A percentile compares a stretch with the other conserved stretches of the same genome.
Evolutionary conservation across 2,329 filamentous ascomycete genomes (phyloP).

Genomic region (Fusarium sp.): DNA sequence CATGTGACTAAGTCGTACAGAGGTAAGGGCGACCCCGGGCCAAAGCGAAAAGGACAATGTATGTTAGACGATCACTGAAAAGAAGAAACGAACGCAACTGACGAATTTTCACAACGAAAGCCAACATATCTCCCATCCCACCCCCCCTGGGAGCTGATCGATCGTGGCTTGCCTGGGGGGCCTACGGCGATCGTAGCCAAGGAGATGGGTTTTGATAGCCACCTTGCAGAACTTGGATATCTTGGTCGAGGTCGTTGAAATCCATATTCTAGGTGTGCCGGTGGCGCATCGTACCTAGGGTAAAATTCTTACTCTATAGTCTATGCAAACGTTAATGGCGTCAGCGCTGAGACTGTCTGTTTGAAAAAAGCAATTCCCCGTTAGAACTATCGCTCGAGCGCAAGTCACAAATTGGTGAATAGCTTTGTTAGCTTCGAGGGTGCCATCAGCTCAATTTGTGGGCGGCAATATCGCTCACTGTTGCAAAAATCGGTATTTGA

Average conservation of each 20-base stretch:
- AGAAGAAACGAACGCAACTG: neutral
- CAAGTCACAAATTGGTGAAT: neutral
- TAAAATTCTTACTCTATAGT: neutral
- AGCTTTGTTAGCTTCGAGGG: neutral
- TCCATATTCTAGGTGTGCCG: neutral
- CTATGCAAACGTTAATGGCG: conserved; percentile 23
- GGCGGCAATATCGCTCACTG: neutral
- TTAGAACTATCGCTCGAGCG: neutral
- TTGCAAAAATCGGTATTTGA: neutral
- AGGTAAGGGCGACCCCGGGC: neutral
- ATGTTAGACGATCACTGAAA: neutral
- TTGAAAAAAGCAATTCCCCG: conserved; percentile 34
- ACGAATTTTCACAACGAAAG: neutral
- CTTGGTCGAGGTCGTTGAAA: neutral
- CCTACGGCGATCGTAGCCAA: conserved; percentile 9
- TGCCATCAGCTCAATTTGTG: neutral
- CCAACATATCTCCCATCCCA: neutral
- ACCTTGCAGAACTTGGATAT: neutral
- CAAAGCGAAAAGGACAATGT: neutral
- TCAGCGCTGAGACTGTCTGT: conserved; percentile 20
- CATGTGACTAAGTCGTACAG: neutral
- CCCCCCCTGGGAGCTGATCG: neutral
- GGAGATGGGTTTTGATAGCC: neutral
- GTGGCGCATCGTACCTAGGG: neutral
- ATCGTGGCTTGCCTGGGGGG: conserved; percentile 27